Base-by-base conservation (phyloP, 495 filamentous ascomycete genomes). In the Penicillium odoratum region DNA sequence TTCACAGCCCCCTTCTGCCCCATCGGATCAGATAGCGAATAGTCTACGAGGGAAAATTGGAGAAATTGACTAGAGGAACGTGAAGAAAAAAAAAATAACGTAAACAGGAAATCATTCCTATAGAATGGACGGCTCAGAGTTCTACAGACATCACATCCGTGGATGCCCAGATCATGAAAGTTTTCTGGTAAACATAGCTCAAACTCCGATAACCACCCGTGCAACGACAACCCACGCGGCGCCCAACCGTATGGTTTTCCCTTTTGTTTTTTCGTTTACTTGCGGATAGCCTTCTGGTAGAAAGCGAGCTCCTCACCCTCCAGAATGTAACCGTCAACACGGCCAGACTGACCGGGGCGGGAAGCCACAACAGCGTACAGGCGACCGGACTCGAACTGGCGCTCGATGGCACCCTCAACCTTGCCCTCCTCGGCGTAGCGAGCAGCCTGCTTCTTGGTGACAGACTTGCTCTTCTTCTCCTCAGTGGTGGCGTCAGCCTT, bases 241-340 rank as follows among this genome's bases (percentile, higher is more conserved):
- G 58, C 52, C 55, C 55, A 58, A 59, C 58, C 58, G 58, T 57
- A 62, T 63, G 57, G 61, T 62, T 65, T 67, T 65, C 63, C 63
- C 60, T 71, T 74, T 69, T 70, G 66, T 64, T 69, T 69, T 65
- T 62, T 63, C 68, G 67, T 83, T 84, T 97, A 98, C 86, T 94
- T 97, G 86, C 93, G 88, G 78, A 98, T 88, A 76, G 90, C 92
- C 81, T 86, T 86, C 86, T 94, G 91, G 90, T 99, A 99, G 90
- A 99, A 99, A 76, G 90, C 89, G 66, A 99, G 81, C 87, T 99
- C 94, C 71, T 99, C 94, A 66, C 94, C 94, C 88, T 99, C 94
- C 59, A 99, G 84, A 74, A 99, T 88, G 83, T 99, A 99, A 58
- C 94, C 94, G 77, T 99, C 94, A 61, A 83, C 82, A 76, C 94